These are phyloP conservation scores for Zygosaccharomyces lentus DNA, from an alignment of 805 yeast genomes.

Conservation along the genomic window DNA sequence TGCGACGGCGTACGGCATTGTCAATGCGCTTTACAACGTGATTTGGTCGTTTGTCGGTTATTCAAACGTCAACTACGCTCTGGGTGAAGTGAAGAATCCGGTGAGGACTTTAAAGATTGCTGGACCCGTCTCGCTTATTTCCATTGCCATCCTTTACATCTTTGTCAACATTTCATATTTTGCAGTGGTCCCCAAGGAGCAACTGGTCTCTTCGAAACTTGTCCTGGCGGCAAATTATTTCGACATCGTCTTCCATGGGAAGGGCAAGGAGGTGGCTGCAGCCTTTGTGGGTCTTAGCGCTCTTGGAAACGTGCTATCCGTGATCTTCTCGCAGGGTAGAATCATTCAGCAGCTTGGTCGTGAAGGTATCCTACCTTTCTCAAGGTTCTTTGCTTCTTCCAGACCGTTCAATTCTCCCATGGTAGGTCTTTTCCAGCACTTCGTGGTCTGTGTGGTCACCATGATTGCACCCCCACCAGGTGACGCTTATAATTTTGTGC, in stretches of 20 bases:
- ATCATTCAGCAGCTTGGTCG: conserved; percentile 76
- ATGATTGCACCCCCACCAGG: conserved; percentile 82
- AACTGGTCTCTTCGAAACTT: conserved; percentile 55
- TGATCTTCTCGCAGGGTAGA: conserved; percentile 77
- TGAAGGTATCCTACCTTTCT: conserved; percentile 75
- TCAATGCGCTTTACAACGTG: conserved; percentile 72
- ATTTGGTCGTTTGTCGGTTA: conserved; percentile 85
- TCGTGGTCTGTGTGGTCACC: conserved; percentile 67
- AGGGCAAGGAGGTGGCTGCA: conserved; percentile 68
- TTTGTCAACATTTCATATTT: conserved; percentile 76
- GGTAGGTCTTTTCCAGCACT: conserved; percentile 71
- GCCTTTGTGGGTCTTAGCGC: conserved; percentile 80
- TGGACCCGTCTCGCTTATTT: conserved; percentile 67
- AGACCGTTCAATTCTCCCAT: conserved; percentile 72
- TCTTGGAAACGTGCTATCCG: conserved; percentile 76
- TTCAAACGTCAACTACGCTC: conserved; percentile 77
- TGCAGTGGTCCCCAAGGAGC: conserved; percentile 72
- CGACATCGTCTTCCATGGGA: conserved; percentile 61
- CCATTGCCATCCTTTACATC: conserved; percentile 62
- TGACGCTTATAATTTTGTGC: conserved; percentile 77
- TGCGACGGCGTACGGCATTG: conserved; percentile 64
- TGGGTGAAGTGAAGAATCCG: conserved; percentile 75
- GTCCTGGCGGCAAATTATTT: conserved; percentile 75
- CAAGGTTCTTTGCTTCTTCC: conserved; percentile 63
- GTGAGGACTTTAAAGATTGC: conserved; percentile 62